A percentile compares a stretch with the other conserved stretches of the same genome.
Evolutionary conservation across 148 eudicot species (phyloP).

Genomic region (Vaccinium darrowii): DNA sequence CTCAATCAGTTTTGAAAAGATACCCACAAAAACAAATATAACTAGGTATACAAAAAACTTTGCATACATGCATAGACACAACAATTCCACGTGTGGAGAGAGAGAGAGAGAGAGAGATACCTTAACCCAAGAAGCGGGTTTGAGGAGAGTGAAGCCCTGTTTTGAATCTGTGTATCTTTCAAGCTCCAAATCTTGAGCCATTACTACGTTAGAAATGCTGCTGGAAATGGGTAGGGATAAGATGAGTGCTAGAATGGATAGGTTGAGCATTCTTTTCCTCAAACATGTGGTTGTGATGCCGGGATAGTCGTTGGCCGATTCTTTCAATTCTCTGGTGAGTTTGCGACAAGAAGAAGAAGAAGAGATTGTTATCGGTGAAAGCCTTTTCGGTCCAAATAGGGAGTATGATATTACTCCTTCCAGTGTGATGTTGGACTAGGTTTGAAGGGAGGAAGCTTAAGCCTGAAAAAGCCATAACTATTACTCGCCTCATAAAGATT

Average conservation of each 20-base stretch:
- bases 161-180: slow-evolving; percentile 57
- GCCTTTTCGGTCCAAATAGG: no score
- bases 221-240: slow-evolving; percentile 25
- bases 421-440: neutral
- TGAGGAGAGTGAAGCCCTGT: slow-evolving; percentile 76
- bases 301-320: neutral
- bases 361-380: no score
- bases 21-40: neutral
- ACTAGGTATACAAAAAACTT: neutral
- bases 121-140: slow-evolving; percentile 73
- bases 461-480: slow-evolving; percentile 5
- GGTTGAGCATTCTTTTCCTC: slow-evolving; percentile 44
- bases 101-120: slow-evolving; percentile 20
- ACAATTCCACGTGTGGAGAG: neutral
- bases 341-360: neutral
- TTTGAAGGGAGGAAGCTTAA: slow-evolving; percentile 10
- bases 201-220: slow-evolving; percentile 21
- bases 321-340: neutral
- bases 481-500: no score
- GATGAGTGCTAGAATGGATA: slow-evolving; percentile 46
- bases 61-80: no score
- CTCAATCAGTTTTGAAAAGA: neutral
- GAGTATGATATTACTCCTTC: neutral
- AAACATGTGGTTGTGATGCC: neutral
- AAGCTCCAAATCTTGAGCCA: slow-evolving; percentile 44